A percentile compares a stretch with the other conserved stretches of the same genome.
phyloP scores from a whole-genome alignment of 805 yeast species.

The Nakazawaea holstii region DNA sequence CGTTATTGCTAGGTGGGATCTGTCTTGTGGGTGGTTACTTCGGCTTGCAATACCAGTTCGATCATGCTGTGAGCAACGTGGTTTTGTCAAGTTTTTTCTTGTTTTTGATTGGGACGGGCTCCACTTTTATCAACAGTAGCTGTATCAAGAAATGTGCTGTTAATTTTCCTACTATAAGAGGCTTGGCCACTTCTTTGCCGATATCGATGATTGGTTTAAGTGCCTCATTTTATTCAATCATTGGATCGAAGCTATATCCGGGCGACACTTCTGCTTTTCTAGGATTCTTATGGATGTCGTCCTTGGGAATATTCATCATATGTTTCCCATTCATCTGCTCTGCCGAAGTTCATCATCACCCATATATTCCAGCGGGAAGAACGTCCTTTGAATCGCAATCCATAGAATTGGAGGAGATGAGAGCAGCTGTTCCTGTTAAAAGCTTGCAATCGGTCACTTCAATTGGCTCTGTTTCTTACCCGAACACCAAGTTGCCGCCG shows the following conservation, averaged over 20 bases:
- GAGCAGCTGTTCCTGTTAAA: conserved; percentile 5
- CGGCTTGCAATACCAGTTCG: conserved; percentile 48
- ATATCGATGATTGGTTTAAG: conserved; percentile 71
- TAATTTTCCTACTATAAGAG: conserved; percentile 59
- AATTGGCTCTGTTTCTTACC: not conserved
- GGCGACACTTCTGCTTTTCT: conserved; percentile 54
- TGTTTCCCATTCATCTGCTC: conserved; percentile 42
- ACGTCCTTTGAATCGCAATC: conserved; percentile 7
- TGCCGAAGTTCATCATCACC: conserved; percentile 30
- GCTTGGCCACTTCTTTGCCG: conserved; percentile 73
- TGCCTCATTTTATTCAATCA: conserved; percentile 59
- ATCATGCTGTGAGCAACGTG: conserved; percentile 31
- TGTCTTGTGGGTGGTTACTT: conserved; percentile 50
- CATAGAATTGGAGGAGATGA: conserved; percentile 8
- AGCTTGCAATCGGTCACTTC: not conserved
- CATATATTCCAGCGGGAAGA: conserved; percentile 5
- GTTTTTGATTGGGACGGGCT: conserved; percentile 60
- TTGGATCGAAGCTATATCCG: conserved; percentile 47
- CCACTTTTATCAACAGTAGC: conserved; percentile 59
- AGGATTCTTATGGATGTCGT: conserved; percentile 38
- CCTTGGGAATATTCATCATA: conserved; percentile 34
- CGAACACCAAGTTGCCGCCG: not conserved
- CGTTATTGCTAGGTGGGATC: conserved; percentile 46
- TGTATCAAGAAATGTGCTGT: conserved; percentile 71
- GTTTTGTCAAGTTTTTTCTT: conserved; percentile 39